These are phyloP conservation scores for Starmerella khaoyaiensis DNA, from an alignment of 805 yeast genomes.

Conservation along the genomic window DNA sequence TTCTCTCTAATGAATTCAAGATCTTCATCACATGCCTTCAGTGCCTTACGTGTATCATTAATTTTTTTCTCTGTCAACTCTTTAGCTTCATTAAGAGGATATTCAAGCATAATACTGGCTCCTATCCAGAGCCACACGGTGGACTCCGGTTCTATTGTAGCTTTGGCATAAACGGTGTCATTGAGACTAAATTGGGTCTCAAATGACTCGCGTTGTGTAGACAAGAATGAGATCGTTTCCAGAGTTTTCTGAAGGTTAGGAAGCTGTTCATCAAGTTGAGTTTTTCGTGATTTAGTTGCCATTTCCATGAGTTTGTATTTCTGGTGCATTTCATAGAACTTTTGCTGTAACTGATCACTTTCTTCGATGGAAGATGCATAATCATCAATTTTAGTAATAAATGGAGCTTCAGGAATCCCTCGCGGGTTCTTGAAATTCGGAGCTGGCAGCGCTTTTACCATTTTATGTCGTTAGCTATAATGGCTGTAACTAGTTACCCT, in stretches of 20 bases:
- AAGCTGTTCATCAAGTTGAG: constrained; percentile 48
- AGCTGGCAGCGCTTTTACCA: constrained; percentile 19
- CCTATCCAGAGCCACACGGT: constrained; percentile 91
- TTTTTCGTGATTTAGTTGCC: constrained; percentile 33
- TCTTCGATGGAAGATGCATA: constrained; percentile 57
- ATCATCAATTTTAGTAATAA: constrained; percentile 70
- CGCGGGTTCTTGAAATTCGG: constrained; percentile 52
- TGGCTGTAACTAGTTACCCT: too few relatives aligned
- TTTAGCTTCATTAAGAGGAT: constrained; percentile 78
- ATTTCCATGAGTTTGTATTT: constrained; percentile 28
- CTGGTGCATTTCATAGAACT: constrained; percentile 76
- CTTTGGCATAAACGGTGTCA: constrained; percentile 82
- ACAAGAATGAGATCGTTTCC: constrained; percentile 52
- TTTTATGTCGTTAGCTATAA: too few relatives aligned
- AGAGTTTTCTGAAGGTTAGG: constrained; percentile 90
- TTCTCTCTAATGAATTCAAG: constrained; percentile 73
- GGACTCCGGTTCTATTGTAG: constrained; percentile 49
- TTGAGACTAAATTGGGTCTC: constrained; percentile 81
- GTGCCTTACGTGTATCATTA: constrained; percentile 45
- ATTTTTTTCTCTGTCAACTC: constrained; percentile 53
- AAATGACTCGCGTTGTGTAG: constrained; percentile 37
- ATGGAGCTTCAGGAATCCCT: constrained; percentile 95
- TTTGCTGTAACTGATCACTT: constrained; percentile 52
- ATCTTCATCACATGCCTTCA: constrained; percentile 61
- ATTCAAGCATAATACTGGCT: constrained; percentile 94